A percentile compares a stretch with the other conserved stretches of the same genome.
Evolutionary conservation across 768 basidiomycete species (phyloP).

Genomic region (Collybiopsis confluens): DNA sequence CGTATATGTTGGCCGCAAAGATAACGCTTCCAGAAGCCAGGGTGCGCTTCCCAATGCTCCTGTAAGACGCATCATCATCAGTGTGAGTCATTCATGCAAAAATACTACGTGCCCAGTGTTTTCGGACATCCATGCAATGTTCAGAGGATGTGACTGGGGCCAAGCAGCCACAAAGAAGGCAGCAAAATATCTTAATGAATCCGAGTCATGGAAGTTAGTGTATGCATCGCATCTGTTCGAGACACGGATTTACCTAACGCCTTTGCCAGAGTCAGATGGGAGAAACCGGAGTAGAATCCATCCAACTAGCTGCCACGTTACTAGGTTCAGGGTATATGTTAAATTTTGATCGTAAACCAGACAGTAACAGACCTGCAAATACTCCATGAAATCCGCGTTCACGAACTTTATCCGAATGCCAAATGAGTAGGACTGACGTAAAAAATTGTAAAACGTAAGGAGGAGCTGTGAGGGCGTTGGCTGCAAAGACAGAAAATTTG

Average conservation of each 20-base stretch:
- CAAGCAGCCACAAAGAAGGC: slow-evolving; percentile 31
- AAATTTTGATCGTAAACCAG: background rate
- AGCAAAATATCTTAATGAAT: slow-evolving; percentile 22
- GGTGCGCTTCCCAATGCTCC: slow-evolving; percentile 29
- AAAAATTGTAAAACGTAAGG: slow-evolving; percentile 10
- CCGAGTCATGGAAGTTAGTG: background rate
- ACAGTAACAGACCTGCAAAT: slow-evolving; percentile 23
- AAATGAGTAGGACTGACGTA: slow-evolving; percentile 9
- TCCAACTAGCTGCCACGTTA: slow-evolving; percentile 31
- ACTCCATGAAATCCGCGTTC: slow-evolving; percentile 22
- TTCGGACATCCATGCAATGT: slow-evolving; percentile 36
- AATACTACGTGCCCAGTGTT: slow-evolving; percentile 26
- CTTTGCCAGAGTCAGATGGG: slow-evolving; percentile 21
- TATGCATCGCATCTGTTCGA: background rate
- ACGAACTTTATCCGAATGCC: slow-evolving; percentile 10
- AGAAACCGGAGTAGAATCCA: slow-evolving; percentile 32
- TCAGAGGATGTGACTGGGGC: slow-evolving; percentile 35
- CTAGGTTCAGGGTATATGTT: slow-evolving; percentile 14
- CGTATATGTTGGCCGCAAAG: slow-evolving; percentile 24
- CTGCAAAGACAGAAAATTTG: slow-evolving; percentile 30
- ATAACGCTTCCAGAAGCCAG: slow-evolving; percentile 32
- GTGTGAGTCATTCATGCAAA: background rate
- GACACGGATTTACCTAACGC: slow-evolving; percentile 20
- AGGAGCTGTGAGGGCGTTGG: slow-evolving; percentile 26
- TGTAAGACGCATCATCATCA: slow-evolving; percentile 4